phyloP scores from a whole-genome alignment of 2,329 filamentous ascomycete species.

The Dactylellina sp. region DNA sequence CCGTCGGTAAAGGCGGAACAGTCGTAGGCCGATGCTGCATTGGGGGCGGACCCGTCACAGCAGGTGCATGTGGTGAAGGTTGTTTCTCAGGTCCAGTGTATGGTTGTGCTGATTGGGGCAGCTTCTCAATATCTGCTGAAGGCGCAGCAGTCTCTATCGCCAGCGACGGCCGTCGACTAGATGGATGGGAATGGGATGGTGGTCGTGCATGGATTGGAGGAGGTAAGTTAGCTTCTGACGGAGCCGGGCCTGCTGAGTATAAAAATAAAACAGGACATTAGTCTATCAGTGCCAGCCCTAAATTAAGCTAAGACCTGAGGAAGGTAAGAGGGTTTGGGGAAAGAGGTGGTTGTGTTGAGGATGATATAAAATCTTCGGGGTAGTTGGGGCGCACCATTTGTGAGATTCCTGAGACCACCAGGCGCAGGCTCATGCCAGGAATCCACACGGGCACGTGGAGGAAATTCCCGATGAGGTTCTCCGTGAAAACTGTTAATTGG shows the following conservation, averaged over 20 bases:
- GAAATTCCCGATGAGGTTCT: slow-evolving; percentile 55
- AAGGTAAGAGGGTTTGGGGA: slow-evolving; percentile 28
- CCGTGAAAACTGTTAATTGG: slow-evolving; percentile 55
- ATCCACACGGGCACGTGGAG: slow-evolving; percentile 56
- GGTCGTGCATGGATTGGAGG: slow-evolving; percentile 56
- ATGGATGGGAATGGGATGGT: slow-evolving; percentile 21
- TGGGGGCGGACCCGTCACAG: slow-evolving; percentile 47
- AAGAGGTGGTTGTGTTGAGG: slow-evolving; percentile 55
- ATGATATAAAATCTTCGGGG: slow-evolving; percentile 53
- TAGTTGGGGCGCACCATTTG: slow-evolving; percentile 56
- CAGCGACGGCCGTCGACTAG: slow-evolving; percentile 52
- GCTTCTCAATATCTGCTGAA: slow-evolving; percentile 49
- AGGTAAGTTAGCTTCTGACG: slow-evolving; percentile 49
- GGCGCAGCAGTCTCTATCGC: slow-evolving; percentile 45
- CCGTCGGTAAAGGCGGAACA: slow-evolving; percentile 55
- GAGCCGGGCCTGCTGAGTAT: slow-evolving; percentile 49
- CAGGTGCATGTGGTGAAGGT: slow-evolving; percentile 51
- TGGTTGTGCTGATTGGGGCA: slow-evolving; percentile 40
- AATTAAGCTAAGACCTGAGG: slow-evolving; percentile 45
- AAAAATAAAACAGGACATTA: slow-evolving; percentile 54
- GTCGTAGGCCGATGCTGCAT: slow-evolving; percentile 56
- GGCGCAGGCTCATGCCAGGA: slow-evolving; percentile 53
- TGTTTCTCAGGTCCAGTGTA: slow-evolving; percentile 49
- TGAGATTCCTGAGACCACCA: slow-evolving; percentile 54
- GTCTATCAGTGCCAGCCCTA: slow-evolving; percentile 40